Evolutionary conservation across 2,329 filamentous ascomycete genomes (phyloP).

Genomic region (Fusarium dlaminii): DNA sequence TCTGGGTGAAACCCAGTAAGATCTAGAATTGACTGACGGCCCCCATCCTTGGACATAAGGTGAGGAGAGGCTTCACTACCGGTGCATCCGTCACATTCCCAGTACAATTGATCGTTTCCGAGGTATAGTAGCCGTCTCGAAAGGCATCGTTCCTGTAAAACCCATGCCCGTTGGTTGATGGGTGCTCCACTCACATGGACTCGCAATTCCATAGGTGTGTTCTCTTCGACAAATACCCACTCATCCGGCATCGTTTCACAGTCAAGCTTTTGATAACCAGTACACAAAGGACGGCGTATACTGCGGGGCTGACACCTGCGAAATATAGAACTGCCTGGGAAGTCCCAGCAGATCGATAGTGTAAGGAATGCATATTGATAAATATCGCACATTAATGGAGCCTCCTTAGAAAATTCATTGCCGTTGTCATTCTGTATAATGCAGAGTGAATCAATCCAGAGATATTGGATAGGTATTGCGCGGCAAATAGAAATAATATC

Average conservation of each 20-base stretch:
- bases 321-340: accelerated
- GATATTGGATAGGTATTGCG: accelerated
- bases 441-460: not conserved
- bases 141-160: not conserved
- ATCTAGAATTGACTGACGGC: not conserved
- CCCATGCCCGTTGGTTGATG: not conserved
- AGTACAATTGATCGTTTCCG: not conserved
- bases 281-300: not conserved
- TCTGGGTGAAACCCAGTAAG: accelerated
- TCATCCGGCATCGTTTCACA: not conserved
- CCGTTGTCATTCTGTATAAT: not conserved
- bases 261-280: accelerated
- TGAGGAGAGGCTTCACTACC: accelerated
- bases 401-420: not conserved
- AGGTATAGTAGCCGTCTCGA: not conserved
- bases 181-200: accelerated
- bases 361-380: not conserved
- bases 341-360: not conserved
- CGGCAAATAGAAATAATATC: not conserved
- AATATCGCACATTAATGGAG: not conserved
- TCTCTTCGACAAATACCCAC: accelerated
- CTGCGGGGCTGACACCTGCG: accelerated
- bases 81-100: not conserved
- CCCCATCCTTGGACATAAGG: accelerated
- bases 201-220: accelerated